Base-by-base conservation (phyloP, 106 monocot genomes). In the Xerophyta viscosa region DNA sequence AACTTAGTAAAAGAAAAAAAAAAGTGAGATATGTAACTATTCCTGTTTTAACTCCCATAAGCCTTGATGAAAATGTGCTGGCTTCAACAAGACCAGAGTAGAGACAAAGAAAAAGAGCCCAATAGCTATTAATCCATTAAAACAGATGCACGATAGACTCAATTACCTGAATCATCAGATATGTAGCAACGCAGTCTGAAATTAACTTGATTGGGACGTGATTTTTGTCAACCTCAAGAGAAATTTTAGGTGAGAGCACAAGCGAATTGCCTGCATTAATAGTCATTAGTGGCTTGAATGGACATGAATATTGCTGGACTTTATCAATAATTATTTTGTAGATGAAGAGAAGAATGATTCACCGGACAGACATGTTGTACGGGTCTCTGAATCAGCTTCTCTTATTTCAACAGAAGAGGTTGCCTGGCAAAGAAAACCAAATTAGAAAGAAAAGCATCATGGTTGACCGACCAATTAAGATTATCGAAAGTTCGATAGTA, bases 161-260 rank as follows among this genome's bases (percentile, higher is more conserved):
- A 44, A 17, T 52, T 67, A 67, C 67, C 59, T 67, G 58, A 59
- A 67, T 59, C 67, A 67, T 67, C 27, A 67, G 36, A 20, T 49
- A 39, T 29, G 59, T 50, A 49, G 50, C 37, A 30, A 67, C 48
- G 43, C 67, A 67, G 15, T 24, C 27, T 11, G 50, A 59, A 19
- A 67, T 67, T 24, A 67, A 25, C 50, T 49, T 41, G 11, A 50
- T 50, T 20, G 24, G 58, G 5, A 52, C 41, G 24, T 50, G 18
- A 50, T 17, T 8, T 26, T 20, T 39, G 25, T 43, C 46, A 4
- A 7, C 28, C 3, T 17, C 15, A 58, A 27, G 48, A n/a, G 51
- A 58, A 2, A 59, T 1, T 26, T 43, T 26, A 18, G 43, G 15
- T 9, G n/a, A 44, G 3, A 44, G 6, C 43, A 26, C 28, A 17